phyloP scores from a whole-genome alignment of 441 rosid genomes.

The Croton laevigatus region DNA sequence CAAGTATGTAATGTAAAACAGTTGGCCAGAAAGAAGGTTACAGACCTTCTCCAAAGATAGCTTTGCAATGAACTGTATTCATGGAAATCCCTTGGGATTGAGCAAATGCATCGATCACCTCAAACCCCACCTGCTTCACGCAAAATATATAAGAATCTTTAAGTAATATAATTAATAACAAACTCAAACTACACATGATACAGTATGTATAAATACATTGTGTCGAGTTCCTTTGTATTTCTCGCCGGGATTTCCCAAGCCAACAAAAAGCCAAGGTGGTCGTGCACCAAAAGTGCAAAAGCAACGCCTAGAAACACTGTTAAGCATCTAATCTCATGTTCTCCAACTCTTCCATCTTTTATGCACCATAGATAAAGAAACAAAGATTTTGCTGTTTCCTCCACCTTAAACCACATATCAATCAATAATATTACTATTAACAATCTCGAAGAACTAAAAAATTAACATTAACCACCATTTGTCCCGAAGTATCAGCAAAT shows the following conservation, averaged over 20 bases:
- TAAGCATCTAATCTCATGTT: conserved; percentile 26
- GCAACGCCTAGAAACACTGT: conserved; percentile 37
- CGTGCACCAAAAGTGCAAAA: conserved; percentile 46
- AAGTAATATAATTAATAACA: conserved; percentile 7
- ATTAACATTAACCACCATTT: too few relatives aligned
- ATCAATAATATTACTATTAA: too few relatives aligned
- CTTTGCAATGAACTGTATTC: conserved; percentile 60
- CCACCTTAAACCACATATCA: neutral
- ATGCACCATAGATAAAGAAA: neutral
- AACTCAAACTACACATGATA: neutral
- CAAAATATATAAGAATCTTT: neutral
- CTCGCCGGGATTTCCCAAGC: conserved; percentile 92
- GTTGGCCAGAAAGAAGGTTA: neutral
- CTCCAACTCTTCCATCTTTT: neutral
- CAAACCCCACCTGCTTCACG: conserved; percentile 68
- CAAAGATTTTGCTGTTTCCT: neutral
- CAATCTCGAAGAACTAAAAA: too few relatives aligned
- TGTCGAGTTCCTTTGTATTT: conserved; percentile 79
- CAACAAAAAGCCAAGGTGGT: conserved; percentile 86
- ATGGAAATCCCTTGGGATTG: conserved; percentile 55
- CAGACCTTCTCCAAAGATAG: conserved; percentile 75
- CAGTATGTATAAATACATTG: conserved; percentile 45
- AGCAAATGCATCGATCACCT: conserved; percentile 71
- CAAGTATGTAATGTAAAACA: neutral
- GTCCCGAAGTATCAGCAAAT: too few relatives aligned